Evolutionary conservation across 495 filamentous ascomycete species (phyloP).

Genomic region (Penicillium coffeae): DNA sequence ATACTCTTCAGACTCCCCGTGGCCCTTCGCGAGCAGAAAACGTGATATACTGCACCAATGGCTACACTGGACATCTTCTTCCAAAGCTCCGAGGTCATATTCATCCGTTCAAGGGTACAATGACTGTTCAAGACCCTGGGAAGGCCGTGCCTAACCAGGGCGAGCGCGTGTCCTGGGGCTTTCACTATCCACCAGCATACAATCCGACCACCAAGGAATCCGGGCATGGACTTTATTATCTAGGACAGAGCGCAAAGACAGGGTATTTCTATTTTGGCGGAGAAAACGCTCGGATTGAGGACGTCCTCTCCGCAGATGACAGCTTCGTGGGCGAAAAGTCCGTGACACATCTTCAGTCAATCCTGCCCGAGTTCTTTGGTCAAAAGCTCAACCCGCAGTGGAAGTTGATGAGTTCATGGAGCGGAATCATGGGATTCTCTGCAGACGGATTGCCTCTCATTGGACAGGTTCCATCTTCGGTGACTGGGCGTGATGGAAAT

Average conservation of each 20-base stretch:
- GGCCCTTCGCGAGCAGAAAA: slow-evolving; percentile 54
- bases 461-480: slow-evolving; percentile 54
- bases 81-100: slow-evolving; percentile 64
- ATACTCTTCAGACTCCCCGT: slow-evolving; percentile 56
- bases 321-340: slow-evolving; percentile 42
- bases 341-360: slow-evolving; percentile 25
- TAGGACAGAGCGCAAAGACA: slow-evolving; percentile 58
- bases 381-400: slow-evolving; percentile 22
- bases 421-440: slow-evolving; percentile 77
- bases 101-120: slow-evolving; percentile 73
- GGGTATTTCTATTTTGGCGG: slow-evolving; percentile 46
- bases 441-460: slow-evolving; percentile 68
- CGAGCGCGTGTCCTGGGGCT: slow-evolving; percentile 27
- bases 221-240: slow-evolving; percentile 70
- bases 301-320: slow-evolving; percentile 49
- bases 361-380: slow-evolving; percentile 37
- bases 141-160: slow-evolving; percentile 27
- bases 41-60: slow-evolving; percentile 76
- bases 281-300: slow-evolving; percentile 60
- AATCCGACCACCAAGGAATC: slow-evolving; percentile 24
- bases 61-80: slow-evolving; percentile 69
- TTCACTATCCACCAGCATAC: slow-evolving; percentile 26
- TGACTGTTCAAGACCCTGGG: slow-evolving; percentile 61
- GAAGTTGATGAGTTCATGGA: slow-evolving; percentile 60
- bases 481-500: slow-evolving; percentile 35